Percentiles rank a stretch among this genome's conserved stretches.
Evolutionary conservation across 306 rosid species (phyloP).

Genomic region (Cicer bijugum): DNA sequence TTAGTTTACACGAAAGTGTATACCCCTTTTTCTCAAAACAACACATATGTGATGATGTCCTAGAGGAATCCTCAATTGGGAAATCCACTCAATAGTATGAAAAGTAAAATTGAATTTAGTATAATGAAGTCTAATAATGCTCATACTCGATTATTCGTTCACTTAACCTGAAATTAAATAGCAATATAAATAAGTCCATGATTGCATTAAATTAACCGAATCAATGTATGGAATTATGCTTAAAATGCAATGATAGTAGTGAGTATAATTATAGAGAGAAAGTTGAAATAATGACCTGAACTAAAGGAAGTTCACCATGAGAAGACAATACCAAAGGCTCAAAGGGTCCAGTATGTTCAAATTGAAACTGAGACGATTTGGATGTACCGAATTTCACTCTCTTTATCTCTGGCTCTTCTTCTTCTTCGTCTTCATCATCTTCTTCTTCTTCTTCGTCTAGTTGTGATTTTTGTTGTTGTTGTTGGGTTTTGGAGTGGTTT

Average conservation of each 20-base stretch:
- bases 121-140: background rate
- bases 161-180: background rate
- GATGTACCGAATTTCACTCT: conserved; percentile 41
- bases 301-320: conserved; percentile 52
- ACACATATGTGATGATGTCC: conserved; percentile 17
- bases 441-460: conserved; percentile 36
- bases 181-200: background rate
- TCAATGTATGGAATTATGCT: background rate
- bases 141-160: background rate
- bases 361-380: conserved; percentile 58
- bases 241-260: background rate
- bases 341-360: conserved; percentile 74
- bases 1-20: too few relatives aligned
- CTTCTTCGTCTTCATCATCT: conserved; percentile 28
- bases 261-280: conserved; percentile 6
- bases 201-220: conserved; percentile 11
- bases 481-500: background rate
- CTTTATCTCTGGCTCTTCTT: conserved; percentile 45
- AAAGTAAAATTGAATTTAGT: background rate
- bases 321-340: conserved; percentile 74
- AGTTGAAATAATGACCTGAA: conserved; percentile 59
- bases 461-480: background rate
- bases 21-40: background rate
- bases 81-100: conserved; percentile 18
- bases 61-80: conserved; percentile 22